Evolutionary conservation across 441 rosid genomes (phyloP).

Genomic region (Arabidopsis hybrid): DNA sequence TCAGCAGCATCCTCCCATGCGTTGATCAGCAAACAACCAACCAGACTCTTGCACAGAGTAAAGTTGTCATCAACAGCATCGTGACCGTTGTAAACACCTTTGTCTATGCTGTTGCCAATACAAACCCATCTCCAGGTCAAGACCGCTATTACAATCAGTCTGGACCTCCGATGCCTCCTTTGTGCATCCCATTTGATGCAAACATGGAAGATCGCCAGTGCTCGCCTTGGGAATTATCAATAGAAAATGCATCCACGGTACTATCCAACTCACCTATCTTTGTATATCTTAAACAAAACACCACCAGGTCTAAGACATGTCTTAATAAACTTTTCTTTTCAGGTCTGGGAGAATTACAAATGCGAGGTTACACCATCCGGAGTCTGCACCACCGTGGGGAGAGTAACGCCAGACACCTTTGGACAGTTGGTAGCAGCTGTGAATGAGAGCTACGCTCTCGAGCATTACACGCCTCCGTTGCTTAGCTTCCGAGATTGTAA

Average conservation of each 20-base stretch:
- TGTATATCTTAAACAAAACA: slow-evolving; percentile 17
- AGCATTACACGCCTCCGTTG: slow-evolving; percentile 83
- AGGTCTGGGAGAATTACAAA: slow-evolving; percentile 80
- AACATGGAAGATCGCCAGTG: slow-evolving; percentile 71
- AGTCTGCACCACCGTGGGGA: slow-evolving; percentile 70
- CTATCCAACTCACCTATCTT: slow-evolving; percentile 13
- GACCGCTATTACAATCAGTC: slow-evolving; percentile 75
- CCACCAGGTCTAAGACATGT: slow-evolving; percentile 3
- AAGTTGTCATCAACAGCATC: slow-evolving; percentile 81
- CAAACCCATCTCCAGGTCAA: slow-evolving; percentile 65
- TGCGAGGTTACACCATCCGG: slow-evolving; percentile 64
- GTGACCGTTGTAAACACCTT: slow-evolving; percentile 83
- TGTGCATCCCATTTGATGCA: slow-evolving; percentile 81
- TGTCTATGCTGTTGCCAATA: slow-evolving; percentile 76
- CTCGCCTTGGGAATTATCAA: slow-evolving; percentile 66
- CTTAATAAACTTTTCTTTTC: slow-evolving; percentile 34
- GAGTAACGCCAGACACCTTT: slow-evolving; percentile 71
- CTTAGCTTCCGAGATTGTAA: slow-evolving; percentile 87
- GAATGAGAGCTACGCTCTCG: slow-evolving; percentile 78
- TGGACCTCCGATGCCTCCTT: slow-evolving; percentile 90
- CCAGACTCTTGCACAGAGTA: slow-evolving; percentile 80
- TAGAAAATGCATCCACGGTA: slow-evolving; percentile 85
- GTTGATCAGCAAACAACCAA: slow-evolving; percentile 88
- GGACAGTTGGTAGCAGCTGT: slow-evolving; percentile 77
- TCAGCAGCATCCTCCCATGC: slow-evolving; percentile 90